A percentile compares a stretch with the other conserved stretches of the same genome.
Conservation (phyloP, 1,139 yeast genomes). For the Scheffersomyces lignicola region DNA sequence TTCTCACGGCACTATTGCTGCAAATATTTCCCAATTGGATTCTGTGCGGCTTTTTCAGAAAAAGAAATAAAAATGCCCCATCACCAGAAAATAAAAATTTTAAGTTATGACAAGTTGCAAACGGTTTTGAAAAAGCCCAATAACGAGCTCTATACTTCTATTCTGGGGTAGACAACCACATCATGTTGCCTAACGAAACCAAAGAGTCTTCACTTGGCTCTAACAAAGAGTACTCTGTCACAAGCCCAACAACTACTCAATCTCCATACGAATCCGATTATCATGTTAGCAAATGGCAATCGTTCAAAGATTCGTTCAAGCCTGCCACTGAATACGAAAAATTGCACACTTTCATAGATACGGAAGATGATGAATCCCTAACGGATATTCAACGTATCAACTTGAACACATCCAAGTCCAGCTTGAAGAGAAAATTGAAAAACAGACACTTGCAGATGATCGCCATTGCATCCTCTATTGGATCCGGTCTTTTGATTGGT, state of each 20-base stretch:
- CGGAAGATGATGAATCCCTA: slow-evolving; percentile 19
- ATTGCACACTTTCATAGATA: slow-evolving; percentile 12
- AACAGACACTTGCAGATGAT: slow-evolving; percentile 55
- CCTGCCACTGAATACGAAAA: slow-evolving; percentile 23
- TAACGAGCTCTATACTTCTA: too few species aligned
- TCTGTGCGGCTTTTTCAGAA: too few species aligned
- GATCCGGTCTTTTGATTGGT: slow-evolving; percentile 44
- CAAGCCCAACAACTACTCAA: slow-evolving; percentile 1
- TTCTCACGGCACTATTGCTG: too few species aligned
- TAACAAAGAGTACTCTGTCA: background rate
- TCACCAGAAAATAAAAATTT: too few species aligned
- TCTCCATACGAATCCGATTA: slow-evolving; percentile 8
- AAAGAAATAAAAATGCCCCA: too few species aligned
- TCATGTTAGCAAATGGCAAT: slow-evolving; percentile 30
- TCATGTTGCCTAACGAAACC: slow-evolving; percentile 1
- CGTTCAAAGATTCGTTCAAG: slow-evolving; percentile 41
- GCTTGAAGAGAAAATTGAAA: slow-evolving; percentile 35
- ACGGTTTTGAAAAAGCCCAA: too few species aligned
- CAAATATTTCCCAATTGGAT: too few species aligned
- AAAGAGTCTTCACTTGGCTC: background rate
- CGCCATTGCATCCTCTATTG: slow-evolving; percentile 83
- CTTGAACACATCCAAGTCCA: slow-evolving; percentile 36
- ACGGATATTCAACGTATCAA: slow-evolving; percentile 39
- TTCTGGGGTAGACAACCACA: too few species aligned
- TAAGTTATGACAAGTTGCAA: too few species aligned